Base-by-base conservation (phyloP, 805 yeast species). In the Jamesozyma piceae region DNA sequence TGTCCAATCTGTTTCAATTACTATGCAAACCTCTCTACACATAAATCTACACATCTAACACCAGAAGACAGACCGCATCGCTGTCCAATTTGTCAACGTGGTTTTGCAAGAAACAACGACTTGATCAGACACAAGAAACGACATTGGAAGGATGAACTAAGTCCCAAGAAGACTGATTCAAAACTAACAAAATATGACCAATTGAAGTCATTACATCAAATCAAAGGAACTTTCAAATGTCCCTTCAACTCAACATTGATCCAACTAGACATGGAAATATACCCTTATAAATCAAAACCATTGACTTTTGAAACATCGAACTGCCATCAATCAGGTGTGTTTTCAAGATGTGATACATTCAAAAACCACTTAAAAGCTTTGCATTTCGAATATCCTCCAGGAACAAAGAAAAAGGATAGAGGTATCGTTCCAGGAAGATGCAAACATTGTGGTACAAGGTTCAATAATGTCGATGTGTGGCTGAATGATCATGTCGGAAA, bases 341-440 rank as follows among this genome's bases (percentile, higher is more conserved):
- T 88, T 54, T 78, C 88, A 11, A 72, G 97, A 39, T 83, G 95
- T 59, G 97, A 88, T 58, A 88, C 97, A 4, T 88, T 77, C 65
- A 88, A 88, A 57, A 88, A 88, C 63, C 97, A 88, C 63, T 68
- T 88, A 47, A 85, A 84, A 60, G 94, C 95, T 2, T 72, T 88
- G 47, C 97, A 88, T 58, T 88, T 88, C 60, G 82, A 77, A 49
- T 88, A 88, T 62, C 96, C 96, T 4, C 73, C 74, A 32, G 95
- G 95, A 5, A 87, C 95, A 3, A 77, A 80, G 57, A 86, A 87
- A 63, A 78, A 75, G 47, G 82, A 85, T 53, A 73, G 97, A 48
- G 61, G 64, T 18, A 72, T 75, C 40, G 84, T 80, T 34, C 61
- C 71, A 18, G 97, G 97, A 6, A 68, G 68, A 43, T 89, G 97